phyloP scores from a whole-genome alignment of 1,284 basidiomycete genomes.

The Malassezia yamatoensis region DNA sequence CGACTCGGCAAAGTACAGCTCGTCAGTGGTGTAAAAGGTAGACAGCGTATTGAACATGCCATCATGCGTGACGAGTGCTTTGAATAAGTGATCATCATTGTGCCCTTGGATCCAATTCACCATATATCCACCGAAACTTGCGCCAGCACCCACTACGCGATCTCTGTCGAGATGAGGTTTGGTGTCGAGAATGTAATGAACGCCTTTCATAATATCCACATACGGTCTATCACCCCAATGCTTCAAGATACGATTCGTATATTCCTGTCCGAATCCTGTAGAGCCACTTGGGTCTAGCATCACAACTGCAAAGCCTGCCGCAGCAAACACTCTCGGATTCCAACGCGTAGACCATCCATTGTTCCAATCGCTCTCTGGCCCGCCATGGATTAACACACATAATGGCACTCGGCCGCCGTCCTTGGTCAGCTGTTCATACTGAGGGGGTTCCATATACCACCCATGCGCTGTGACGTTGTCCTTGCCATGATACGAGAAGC shows the following conservation, averaged over 20 bases:
- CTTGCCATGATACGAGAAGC: slow-evolving; percentile 20
- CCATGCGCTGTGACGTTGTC: slow-evolving; percentile 18
- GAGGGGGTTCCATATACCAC: slow-evolving; percentile 23
- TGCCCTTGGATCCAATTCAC: slow-evolving; percentile 39
- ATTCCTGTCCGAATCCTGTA: slow-evolving; percentile 30
- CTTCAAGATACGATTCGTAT: slow-evolving; percentile 30
- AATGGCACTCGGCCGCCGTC: slow-evolving; percentile 15
- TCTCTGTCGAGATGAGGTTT: slow-evolving; percentile 17
- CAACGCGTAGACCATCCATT: slow-evolving; percentile 33
- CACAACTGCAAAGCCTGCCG: slow-evolving; percentile 27
- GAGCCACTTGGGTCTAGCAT: slow-evolving; percentile 33
- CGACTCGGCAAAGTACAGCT: slow-evolving; percentile 36
- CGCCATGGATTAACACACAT: slow-evolving; percentile 31
- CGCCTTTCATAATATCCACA: slow-evolving; percentile 23
- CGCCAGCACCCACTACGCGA: slow-evolving; percentile 30
- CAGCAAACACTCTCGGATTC: slow-evolving; percentile 33
- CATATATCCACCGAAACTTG: slow-evolving; percentile 29
- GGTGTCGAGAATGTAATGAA: slow-evolving; percentile 19
- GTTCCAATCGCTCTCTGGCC: slow-evolving; percentile 33
- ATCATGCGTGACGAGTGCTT: slow-evolving; percentile 34
- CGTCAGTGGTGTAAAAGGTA: slow-evolving; percentile 27
- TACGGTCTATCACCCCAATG: slow-evolving; percentile 31
- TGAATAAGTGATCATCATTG: slow-evolving; percentile 33
- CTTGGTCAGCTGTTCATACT: slow-evolving; percentile 12
- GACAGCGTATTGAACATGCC: slow-evolving; percentile 25